Evolutionary conservation across 805 yeast species (phyloP).

Genomic region (Sporopachydermia lactativora): DNA sequence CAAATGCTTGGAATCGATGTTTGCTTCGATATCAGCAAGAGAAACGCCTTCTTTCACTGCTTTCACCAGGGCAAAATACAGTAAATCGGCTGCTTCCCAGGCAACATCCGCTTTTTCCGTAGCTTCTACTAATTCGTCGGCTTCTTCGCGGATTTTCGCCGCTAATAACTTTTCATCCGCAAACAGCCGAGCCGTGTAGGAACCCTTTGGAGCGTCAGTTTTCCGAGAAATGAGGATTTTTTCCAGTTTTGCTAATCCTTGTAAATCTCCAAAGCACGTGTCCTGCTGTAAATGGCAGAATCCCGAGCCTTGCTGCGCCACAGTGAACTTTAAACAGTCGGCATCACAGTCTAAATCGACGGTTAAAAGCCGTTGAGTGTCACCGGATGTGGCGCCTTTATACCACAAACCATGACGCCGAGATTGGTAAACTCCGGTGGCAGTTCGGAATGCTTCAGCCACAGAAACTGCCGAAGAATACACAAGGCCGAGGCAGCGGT

Average conservation of each 20-base stretch:
- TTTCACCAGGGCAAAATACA: slow-evolving; percentile 52
- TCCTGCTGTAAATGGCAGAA: slow-evolving; percentile 80
- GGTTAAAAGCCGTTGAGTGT: slow-evolving; percentile 62
- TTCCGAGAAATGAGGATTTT: slow-evolving; percentile 48
- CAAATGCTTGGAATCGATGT: slow-evolving; percentile 67
- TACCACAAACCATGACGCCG: slow-evolving; percentile 87
- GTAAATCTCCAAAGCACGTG: slow-evolving; percentile 67
- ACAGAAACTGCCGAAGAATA: slow-evolving; percentile 80
- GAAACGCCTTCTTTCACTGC: slow-evolving; percentile 64
- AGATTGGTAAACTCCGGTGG: slow-evolving; percentile 87
- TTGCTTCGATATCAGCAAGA: slow-evolving; percentile 67
- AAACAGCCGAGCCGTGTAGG: slow-evolving; percentile 86
- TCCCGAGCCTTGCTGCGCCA: slow-evolving; percentile 74
- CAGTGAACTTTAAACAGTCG: slow-evolving; percentile 79
- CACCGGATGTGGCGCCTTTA: slow-evolving; percentile 94
- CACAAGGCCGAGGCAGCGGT: slow-evolving; percentile 76
- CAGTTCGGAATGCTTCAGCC: slow-evolving; percentile 62
- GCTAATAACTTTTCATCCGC: slow-evolving; percentile 58
- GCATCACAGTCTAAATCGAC: slow-evolving; percentile 81
- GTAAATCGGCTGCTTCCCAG: slow-evolving; percentile 95
- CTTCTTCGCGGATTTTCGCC: slow-evolving; percentile 91
- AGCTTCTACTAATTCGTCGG: slow-evolving; percentile 91
- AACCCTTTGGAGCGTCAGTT: slow-evolving; percentile 69
- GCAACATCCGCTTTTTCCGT: slow-evolving; percentile 52
- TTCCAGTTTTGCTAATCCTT: slow-evolving; percentile 60